Evolutionary conservation across 495 filamentous ascomycete genomes (phyloP).

Genomic region (Clavariopsis aquatica): DNA sequence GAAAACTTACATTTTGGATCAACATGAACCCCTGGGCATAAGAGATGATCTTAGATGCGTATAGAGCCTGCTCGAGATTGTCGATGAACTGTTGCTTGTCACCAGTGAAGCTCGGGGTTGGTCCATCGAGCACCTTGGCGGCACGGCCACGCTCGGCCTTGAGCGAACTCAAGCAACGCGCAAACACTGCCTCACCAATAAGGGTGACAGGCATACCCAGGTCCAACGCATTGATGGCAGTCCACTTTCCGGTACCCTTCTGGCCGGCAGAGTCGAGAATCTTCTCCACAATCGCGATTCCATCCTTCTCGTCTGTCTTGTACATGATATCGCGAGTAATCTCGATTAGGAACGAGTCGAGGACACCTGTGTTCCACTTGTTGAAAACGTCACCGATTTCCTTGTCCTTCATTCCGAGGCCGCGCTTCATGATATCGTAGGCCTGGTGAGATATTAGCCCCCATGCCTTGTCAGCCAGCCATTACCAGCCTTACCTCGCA

Average conservation of each 20-base stretch:
- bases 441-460: constrained; percentile 59
- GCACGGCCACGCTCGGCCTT: constrained; percentile 91
- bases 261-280: constrained; percentile 98
- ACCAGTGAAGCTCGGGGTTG: constrained; percentile 76
- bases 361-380: constrained; percentile 97
- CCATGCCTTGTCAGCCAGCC: constrained; percentile 20
- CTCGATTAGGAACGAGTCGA: constrained; percentile 99
- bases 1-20: constrained; percentile 82
- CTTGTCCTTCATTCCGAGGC: constrained; percentile 77
- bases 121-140: constrained; percentile 73
- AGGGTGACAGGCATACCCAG: constrained; percentile 98
- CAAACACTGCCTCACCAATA: constrained; percentile 95
- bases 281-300: constrained; percentile 89
- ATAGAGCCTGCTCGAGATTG: constrained; percentile 97
- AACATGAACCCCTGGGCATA: constrained; percentile 99
- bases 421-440: constrained; percentile 99
- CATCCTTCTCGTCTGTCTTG: constrained; percentile 88
- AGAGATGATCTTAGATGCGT: constrained; percentile 99
- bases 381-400: constrained; percentile 93
- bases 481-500: constrained; percentile 70
- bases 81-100: constrained; percentile 91
- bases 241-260: constrained; percentile 99
- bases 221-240: constrained; percentile 96
- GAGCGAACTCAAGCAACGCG: constrained; percentile 88
- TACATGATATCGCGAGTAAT: constrained; percentile 97